Evolutionary conservation across 1,284 basidiomycete species (phyloP).

Genomic region (Schizophyllum commune): DNA sequence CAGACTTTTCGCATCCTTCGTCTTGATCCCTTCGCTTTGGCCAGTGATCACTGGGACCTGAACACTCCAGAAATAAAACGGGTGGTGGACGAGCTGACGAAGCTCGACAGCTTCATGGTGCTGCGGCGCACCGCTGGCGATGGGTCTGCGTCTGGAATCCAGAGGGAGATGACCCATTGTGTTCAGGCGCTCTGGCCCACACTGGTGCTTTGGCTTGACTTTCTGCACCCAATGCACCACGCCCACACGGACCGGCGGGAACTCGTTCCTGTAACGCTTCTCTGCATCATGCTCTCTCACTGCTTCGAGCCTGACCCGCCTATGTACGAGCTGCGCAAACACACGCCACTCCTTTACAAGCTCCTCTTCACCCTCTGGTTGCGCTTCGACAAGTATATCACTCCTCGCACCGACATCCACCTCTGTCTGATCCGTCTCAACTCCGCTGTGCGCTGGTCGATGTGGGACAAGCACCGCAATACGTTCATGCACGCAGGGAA

Average conservation of each 20-base stretch:
- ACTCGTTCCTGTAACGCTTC: neutral
- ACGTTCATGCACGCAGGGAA: too few species aligned
- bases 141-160: neutral
- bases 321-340: neutral
- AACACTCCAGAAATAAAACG: too few species aligned
- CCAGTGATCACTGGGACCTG: too few species aligned
- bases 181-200: neutral
- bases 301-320: neutral
- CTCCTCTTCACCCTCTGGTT: neutral
- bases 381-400: neutral
- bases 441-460: neutral
- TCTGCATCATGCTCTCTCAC: neutral
- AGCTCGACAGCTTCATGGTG: too few species aligned
- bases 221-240: neutral
- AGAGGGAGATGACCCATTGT: neutral
- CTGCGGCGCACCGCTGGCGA: too few species aligned
- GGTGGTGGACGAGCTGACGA: too few species aligned
- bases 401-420: neutral
- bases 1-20: too few species aligned
- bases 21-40: too few species aligned
- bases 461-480: neutral
- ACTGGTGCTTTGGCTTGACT: neutral
- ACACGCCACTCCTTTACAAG: neutral
- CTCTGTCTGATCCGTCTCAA: neutral
- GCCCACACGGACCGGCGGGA: neutral